phyloP scores from a whole-genome alignment of 306 rosid species.

The Quercus berberidifolia region DNA sequence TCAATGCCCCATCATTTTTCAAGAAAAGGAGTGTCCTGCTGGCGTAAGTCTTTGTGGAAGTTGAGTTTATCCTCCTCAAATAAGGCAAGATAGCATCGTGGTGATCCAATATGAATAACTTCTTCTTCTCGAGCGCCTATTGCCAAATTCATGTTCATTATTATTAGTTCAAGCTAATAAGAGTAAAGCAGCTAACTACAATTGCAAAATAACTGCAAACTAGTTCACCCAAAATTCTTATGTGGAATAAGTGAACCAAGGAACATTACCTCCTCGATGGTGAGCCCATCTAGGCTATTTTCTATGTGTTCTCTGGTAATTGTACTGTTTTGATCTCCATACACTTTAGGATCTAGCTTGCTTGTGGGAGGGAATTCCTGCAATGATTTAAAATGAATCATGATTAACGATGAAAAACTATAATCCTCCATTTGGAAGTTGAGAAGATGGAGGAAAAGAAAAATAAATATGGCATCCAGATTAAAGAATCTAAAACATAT shows the following conservation, averaged over 20 bases:
- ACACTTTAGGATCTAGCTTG: slow-evolving; percentile 49
- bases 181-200: background rate
- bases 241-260: background rate
- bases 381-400: slow-evolving; percentile 17
- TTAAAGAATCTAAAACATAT: background rate
- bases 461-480: background rate
- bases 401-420: background rate
- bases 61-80: slow-evolving; percentile 57
- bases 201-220: background rate
- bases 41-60: slow-evolving; percentile 62
- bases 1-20: slow-evolving; percentile 60
- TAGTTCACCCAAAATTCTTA: slow-evolving; percentile 1
- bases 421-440: background rate
- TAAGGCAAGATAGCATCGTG: slow-evolving; percentile 73
- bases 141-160: slow-evolving; percentile 13
- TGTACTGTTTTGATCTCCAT: slow-evolving; percentile 71
- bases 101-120: slow-evolving; percentile 66
- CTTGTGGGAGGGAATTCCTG: slow-evolving; percentile 78
- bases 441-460: background rate
- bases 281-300: slow-evolving; percentile 51
- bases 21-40: slow-evolving; percentile 69
- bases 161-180: background rate
- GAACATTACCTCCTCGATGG: slow-evolving; percentile 51
- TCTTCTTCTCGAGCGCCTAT: slow-evolving; percentile 56
- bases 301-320: slow-evolving; percentile 50